phyloP scores from a whole-genome alignment of 768 basidiomycete genomes.

The Boletus sp. region DNA sequence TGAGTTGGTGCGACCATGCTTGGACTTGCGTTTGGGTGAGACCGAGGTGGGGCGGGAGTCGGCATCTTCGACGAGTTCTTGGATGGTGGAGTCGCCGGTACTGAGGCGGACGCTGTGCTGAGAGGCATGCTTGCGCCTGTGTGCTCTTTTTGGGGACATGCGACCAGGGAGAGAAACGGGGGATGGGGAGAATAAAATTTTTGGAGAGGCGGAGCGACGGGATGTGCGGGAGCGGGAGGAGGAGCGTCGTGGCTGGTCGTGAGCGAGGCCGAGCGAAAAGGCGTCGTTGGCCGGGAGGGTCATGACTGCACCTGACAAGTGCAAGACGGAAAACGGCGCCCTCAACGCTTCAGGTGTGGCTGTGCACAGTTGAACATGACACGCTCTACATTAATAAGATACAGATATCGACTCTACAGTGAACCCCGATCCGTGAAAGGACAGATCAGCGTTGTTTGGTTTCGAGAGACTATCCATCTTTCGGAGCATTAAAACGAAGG shows the following conservation, averaged over 20 bases:
- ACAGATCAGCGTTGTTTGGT: slow-evolving; percentile 53
- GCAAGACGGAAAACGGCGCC: neutral
- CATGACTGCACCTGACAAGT: slow-evolving; percentile 17
- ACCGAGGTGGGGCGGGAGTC: slow-evolving; percentile 9
- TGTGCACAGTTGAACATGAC: slow-evolving; percentile 7
- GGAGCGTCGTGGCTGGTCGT: slow-evolving; percentile 34
- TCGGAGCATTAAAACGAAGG: slow-evolving; percentile 85
- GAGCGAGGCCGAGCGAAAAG: slow-evolving; percentile 35
- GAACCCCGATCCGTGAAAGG: slow-evolving; percentile 24
- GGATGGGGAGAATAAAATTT: slow-evolving; percentile 41
- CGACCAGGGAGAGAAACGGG: slow-evolving; percentile 15
- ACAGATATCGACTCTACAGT: slow-evolving; percentile 33
- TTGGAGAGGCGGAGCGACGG: slow-evolving; percentile 48
- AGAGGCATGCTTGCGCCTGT: slow-evolving; percentile 25
- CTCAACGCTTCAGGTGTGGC: slow-evolving; percentile 4
- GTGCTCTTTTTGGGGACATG: slow-evolving; percentile 40
- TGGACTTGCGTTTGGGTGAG: slow-evolving; percentile 21
- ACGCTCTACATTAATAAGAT: neutral
- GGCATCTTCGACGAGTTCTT: slow-evolving; percentile 25
- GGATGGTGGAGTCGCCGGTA: slow-evolving; percentile 20
- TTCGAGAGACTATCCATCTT: slow-evolving; percentile 57
- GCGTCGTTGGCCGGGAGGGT: slow-evolving; percentile 36
- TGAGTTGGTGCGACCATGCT: slow-evolving; percentile 11
- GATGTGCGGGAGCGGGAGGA: slow-evolving; percentile 24
- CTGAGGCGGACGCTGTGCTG: slow-evolving; percentile 11